phyloP scores from a whole-genome alignment of 2,329 filamentous ascomycete genomes.

The Akanthomyces muscarius region DNA sequence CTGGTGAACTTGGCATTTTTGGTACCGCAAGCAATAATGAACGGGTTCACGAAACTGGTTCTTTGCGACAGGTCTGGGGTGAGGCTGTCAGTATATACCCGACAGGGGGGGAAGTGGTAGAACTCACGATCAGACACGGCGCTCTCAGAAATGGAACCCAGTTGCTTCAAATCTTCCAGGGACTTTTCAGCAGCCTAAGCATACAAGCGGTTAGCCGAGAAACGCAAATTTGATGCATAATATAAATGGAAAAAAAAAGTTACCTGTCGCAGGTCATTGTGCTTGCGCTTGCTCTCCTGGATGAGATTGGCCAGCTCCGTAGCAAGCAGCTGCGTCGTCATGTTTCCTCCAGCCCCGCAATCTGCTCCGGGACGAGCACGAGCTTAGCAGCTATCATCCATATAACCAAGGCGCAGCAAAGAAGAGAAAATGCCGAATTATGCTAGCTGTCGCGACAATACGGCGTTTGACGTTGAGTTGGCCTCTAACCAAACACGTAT shows the following conservation, averaged over 20 bases:
- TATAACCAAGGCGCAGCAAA: background rate
- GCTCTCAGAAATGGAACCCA: conserved; percentile 33
- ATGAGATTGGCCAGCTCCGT: conserved; percentile 87
- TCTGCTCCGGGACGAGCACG: conserved; percentile 12
- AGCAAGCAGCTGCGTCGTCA: conserved; percentile 87
- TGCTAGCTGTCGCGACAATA: background rate
- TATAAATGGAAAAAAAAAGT: conserved; percentile 14
- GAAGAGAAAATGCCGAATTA: background rate
- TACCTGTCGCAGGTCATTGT: conserved; percentile 82
- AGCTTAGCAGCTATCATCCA: conserved; percentile 5
- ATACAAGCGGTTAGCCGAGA: background rate
- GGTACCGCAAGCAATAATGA: conserved; percentile 86
- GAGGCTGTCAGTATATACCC: conserved; percentile 20
- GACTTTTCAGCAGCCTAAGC: conserved; percentile 85
- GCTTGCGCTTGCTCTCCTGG: conserved; percentile 93
- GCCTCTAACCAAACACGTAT: conserved; percentile 14
- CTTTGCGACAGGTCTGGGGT: conserved; percentile 73
- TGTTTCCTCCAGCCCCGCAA: conserved; percentile 41
- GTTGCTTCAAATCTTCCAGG: conserved; percentile 74
- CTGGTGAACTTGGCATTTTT: conserved; percentile 86
- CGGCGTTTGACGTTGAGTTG: background rate
- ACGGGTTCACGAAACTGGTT: conserved; percentile 84
- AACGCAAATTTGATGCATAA: no score
- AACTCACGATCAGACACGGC: conserved; percentile 36
- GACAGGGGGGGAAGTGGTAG: background rate